Conservation (phyloP, 306 rosid genomes). For the Myrica gale region DNA sequence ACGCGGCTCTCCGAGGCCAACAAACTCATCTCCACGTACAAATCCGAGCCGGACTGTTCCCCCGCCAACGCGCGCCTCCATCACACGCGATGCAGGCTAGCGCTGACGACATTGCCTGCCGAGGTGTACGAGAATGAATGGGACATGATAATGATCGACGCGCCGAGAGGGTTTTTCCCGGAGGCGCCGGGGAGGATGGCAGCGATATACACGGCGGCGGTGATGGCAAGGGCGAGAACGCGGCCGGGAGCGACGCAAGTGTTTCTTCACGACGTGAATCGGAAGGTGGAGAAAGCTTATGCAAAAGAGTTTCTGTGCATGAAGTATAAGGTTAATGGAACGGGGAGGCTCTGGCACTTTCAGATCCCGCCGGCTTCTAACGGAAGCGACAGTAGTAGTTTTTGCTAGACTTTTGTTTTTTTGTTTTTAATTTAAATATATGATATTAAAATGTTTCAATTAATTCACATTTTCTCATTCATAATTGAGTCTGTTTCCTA, state of each 20-base stretch:
- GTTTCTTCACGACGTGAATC: constrained; percentile 68
- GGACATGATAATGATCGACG: constrained; percentile 86
- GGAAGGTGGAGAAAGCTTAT: constrained; percentile 62
- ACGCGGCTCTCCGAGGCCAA: constrained; percentile 60
- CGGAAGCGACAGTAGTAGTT: constrained; percentile 27
- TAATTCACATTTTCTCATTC: too few relatives aligned
- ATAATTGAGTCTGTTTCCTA: too few relatives aligned
- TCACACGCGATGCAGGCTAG: constrained; percentile 46
- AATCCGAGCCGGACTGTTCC: constrained; percentile 39
- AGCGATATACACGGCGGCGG: constrained; percentile 71
- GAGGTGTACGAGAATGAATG: constrained; percentile 69
- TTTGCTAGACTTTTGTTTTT: constrained; percentile 29
- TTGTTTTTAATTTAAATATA: background rate
- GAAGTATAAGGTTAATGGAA: constrained; percentile 59
- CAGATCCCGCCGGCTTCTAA: constrained; percentile 46
- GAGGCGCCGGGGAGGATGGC: constrained; percentile 79
- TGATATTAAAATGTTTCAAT: too few relatives aligned
- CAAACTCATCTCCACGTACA: constrained; percentile 38
- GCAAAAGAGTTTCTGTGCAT: constrained; percentile 71
- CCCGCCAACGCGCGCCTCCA: constrained; percentile 20
- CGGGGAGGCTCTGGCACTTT: constrained; percentile 81
- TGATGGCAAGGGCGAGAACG: constrained; percentile 72
- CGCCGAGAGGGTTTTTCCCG: constrained; percentile 59
- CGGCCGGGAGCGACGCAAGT: constrained; percentile 75
- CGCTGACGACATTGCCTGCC: constrained; percentile 40